These are phyloP conservation scores for Knoxia roxburghii DNA, from an alignment of 257 asterid genomes.

Conservation along the genomic window DNA sequence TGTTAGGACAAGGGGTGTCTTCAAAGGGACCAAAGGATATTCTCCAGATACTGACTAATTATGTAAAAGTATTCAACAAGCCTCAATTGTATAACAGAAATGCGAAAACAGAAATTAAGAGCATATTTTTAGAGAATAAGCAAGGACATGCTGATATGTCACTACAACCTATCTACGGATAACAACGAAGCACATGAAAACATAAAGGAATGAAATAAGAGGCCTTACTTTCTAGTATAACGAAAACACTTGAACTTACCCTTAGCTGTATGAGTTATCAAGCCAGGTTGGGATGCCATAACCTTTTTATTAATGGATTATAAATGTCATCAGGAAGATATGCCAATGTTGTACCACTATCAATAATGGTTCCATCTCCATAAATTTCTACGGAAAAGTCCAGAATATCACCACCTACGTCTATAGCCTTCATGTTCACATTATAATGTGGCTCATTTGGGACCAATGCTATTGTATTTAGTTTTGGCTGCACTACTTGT, in stretches of 20 bases:
- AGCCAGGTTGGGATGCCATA: slow-evolving; percentile 54
- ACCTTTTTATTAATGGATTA: slow-evolving; percentile 45
- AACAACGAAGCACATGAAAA: background rate
- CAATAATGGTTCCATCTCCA: slow-evolving; percentile 64
- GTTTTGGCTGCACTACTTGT: slow-evolving; percentile 78
- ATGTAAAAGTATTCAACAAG: background rate
- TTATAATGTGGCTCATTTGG: slow-evolving; percentile 75
- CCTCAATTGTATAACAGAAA: background rate
- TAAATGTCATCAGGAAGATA: slow-evolving; percentile 73
- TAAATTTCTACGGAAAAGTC: slow-evolving; percentile 47
- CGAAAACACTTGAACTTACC: slow-evolving; percentile 59
- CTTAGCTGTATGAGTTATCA: slow-evolving; percentile 56
- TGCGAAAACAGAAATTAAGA: background rate
- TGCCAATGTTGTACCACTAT: slow-evolving; percentile 94
- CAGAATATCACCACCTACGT: slow-evolving; percentile 68
- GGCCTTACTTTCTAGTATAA: slow-evolving; percentile 62
- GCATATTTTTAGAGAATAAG: background rate
- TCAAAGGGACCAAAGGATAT: background rate
- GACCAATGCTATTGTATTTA: slow-evolving; percentile 67
- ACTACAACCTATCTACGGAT: background rate
- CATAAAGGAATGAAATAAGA: slow-evolving; percentile 3
- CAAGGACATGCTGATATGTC: background rate
- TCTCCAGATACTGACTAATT: background rate
- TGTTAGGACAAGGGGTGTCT: background rate
- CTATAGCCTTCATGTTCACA: slow-evolving; percentile 59